phyloP scores from a whole-genome alignment of 805 yeast species.

The Suhomyces prunicola region DNA sequence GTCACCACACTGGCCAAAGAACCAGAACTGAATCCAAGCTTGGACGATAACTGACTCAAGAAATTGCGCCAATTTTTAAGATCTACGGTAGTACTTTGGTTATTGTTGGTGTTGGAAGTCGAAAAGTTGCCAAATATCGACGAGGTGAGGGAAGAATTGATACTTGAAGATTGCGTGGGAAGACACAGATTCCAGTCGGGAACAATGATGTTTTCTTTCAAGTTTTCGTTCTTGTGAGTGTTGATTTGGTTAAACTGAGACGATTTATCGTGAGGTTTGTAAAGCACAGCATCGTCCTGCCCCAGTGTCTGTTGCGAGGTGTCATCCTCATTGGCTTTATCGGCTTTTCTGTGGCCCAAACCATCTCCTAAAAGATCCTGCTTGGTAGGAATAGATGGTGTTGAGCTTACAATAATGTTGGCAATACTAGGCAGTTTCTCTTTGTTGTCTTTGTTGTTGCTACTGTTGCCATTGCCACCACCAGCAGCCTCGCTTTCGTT shows the following conservation, averaged over 20 bases:
- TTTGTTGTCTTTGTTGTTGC: constrained; percentile 5
- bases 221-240: constrained; percentile 44
- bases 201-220: constrained; percentile 38
- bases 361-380: constrained; percentile 9
- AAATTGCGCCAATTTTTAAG: constrained; percentile 35
- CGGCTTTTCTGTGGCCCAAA: neutral
- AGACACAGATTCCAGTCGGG: constrained; percentile 42
- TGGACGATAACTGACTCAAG: constrained; percentile 30
- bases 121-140: constrained; percentile 24
- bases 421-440: constrained; percentile 10
- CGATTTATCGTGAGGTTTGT: constrained; percentile 41
- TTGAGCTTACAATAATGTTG: constrained; percentile 32
- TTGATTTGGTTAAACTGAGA: constrained; percentile 39
- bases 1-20: constrained; percentile 24
- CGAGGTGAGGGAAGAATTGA: constrained; percentile 16
- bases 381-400: constrained; percentile 25
- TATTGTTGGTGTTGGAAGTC: constrained; percentile 19
- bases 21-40: constrained; percentile 34
- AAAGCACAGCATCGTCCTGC: constrained; percentile 42
- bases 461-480: constrained; percentile 8
- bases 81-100: constrained; percentile 24
- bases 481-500: constrained; percentile 3
- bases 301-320: constrained; percentile 2
- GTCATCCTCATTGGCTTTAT: neutral
- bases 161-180: constrained; percentile 22